Evolutionary conservation across 73 alveolate genomes (phyloP).

Genomic region (Uronychia setigera): DNA sequence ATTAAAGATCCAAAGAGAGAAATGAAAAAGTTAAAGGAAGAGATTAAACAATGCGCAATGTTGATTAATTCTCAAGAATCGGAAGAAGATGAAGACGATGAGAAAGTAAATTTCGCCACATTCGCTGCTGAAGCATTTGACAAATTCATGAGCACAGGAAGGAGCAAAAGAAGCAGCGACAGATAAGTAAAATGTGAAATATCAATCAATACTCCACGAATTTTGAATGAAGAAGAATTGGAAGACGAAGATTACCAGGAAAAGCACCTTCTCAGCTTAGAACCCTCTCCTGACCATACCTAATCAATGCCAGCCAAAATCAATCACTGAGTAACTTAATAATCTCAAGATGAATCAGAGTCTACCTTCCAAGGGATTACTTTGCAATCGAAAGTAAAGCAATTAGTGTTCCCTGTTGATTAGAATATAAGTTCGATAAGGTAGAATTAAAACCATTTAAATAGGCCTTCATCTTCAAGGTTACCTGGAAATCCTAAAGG

Average conservation of each 20-base stretch:
- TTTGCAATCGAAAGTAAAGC: neutral
- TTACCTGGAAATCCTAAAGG: neutral
- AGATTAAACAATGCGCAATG: neutral
- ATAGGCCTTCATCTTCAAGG: neutral
- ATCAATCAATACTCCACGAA: neutral
- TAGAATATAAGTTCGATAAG: too few species aligned
- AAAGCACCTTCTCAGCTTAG: too few species aligned
- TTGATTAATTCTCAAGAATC: neutral
- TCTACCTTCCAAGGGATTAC: neutral
- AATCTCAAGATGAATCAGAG: neutral
- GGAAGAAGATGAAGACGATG: too few species aligned
- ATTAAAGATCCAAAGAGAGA: neutral
- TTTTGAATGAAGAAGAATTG: neutral
- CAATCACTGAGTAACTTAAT: neutral
- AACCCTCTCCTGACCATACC: neutral
- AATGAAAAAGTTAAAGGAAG: neutral
- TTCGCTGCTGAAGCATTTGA: neutral
- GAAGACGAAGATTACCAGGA: neutral
- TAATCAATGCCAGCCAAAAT: neutral
- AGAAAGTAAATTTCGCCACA: neutral
- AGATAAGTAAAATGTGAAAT: neutral
- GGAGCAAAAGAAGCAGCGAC: slow-evolving; percentile 3
- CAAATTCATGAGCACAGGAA: neutral
- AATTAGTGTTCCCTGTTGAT: neutral
- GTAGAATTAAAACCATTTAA: neutral